phyloP scores from a whole-genome alignment of 257 asterid genomes.

The Plantago elongata region DNA sequence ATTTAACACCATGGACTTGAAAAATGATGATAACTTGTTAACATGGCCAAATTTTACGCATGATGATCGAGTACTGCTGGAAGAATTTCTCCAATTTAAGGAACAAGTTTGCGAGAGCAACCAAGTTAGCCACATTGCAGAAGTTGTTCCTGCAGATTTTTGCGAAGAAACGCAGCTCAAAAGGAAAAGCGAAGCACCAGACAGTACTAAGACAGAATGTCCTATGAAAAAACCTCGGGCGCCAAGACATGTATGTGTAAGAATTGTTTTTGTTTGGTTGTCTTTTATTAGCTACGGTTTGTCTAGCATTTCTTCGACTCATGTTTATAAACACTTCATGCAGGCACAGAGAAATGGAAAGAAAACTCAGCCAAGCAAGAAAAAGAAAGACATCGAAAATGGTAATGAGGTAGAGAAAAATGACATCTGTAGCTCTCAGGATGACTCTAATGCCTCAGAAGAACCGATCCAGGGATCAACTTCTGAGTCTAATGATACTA shows the following conservation, averaged over 20 bases:
- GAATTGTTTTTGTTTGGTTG: background rate
- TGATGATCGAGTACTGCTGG: conserved; percentile 19
- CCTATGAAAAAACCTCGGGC: conserved; percentile 50
- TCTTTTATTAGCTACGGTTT: background rate
- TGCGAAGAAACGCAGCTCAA: conserved; percentile 30
- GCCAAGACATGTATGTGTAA: conserved; percentile 38
- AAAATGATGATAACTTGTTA: conserved; percentile 8
- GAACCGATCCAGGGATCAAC: conserved; percentile 15
- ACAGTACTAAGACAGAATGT: background rate
- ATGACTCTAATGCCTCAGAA: conserved; percentile 42
- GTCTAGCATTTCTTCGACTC: background rate
- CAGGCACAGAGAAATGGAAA: conserved; percentile 39
- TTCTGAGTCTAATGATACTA: conserved; percentile 28
- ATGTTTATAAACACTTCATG: background rate
- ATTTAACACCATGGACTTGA: conserved; percentile 1
- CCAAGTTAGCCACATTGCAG: background rate
- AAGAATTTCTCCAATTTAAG: conserved; percentile 23
- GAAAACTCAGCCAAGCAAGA: conserved; percentile 32
- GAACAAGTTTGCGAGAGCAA: conserved; percentile 22
- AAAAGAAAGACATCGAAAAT: conserved; percentile 28
- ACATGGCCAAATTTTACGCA: conserved; percentile 16
- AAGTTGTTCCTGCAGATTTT: conserved; percentile 14
- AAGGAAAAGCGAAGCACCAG: conserved; percentile 29
- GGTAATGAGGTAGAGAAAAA: conserved; percentile 32
- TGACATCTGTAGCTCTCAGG: conserved; percentile 47